Percentiles rank a stretch among this genome's conserved stretches.
Evolutionary conservation across 495 filamentous ascomycete species (phyloP).

Genomic region (Penicillium pancosmium): DNA sequence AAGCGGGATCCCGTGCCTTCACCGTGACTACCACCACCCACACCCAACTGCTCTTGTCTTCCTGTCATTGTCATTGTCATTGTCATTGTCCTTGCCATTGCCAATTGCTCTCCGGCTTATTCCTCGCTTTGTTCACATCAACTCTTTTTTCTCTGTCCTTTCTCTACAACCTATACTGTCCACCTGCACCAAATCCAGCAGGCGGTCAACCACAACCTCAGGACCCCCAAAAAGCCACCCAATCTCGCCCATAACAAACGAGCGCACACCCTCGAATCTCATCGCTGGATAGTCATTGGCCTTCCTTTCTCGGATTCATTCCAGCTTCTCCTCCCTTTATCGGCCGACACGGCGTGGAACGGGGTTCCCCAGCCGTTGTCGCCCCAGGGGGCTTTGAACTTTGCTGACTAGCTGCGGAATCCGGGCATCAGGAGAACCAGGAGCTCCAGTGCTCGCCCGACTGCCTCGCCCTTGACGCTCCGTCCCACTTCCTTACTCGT

Average conservation of each 20-base stretch:
- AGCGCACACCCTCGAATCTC: constrained; percentile 18
- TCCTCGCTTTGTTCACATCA: background rate
- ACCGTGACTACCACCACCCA: background rate
- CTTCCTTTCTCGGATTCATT: constrained; percentile 11
- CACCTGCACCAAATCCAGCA: constrained; percentile 8
- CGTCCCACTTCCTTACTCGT: background rate
- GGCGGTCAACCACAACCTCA: constrained; percentile 22
- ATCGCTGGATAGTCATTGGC: constrained; percentile 20
- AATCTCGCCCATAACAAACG: constrained; percentile 30
- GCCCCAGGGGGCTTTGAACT: constrained; percentile 17
- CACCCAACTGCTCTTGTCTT: background rate
- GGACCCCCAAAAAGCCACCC: constrained; percentile 23
- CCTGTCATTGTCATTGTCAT: background rate
- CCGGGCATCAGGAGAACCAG: constrained; percentile 32
- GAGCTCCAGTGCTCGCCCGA: constrained; percentile 13
- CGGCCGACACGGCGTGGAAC: constrained; percentile 25
- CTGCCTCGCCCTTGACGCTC: constrained; percentile 1
- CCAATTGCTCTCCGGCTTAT: background rate
- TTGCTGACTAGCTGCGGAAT: constrained; percentile 28
- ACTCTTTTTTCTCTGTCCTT: background rate
- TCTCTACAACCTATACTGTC: background rate
- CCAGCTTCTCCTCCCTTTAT: constrained; percentile 2
- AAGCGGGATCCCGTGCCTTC: too few species aligned
- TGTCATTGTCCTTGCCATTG: background rate
- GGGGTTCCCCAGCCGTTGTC: constrained; percentile 25